These are phyloP conservation scores for Phytopythium delawarense DNA, from an alignment of 352 stramenopile species.

Conservation along the genomic window DNA sequence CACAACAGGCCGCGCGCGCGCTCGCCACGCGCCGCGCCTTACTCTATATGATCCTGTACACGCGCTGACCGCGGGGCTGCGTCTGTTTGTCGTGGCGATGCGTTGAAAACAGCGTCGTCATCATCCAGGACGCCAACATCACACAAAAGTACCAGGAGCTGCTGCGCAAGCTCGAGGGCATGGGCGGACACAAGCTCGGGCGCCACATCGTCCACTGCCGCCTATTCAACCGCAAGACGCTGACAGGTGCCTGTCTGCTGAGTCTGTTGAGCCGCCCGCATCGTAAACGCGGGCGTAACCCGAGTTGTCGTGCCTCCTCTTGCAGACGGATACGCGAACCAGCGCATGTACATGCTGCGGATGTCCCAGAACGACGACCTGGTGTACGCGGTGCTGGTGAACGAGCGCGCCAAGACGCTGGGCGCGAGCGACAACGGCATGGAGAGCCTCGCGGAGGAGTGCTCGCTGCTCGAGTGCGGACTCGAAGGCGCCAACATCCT, in stretches of 20 bases:
- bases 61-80: neutral
- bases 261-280: too few relatives aligned
- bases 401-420: conserved; percentile 62
- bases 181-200: conserved; percentile 74
- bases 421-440: conserved; percentile 67
- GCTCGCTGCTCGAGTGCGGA: conserved; percentile 76
- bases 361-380: conserved; percentile 87
- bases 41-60: neutral
- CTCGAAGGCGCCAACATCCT: conserved; percentile 83
- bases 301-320: neutral
- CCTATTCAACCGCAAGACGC: conserved; percentile 84
- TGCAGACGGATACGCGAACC: conserved; percentile 75
- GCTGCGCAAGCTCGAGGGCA: conserved; percentile 77
- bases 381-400: conserved; percentile 80
- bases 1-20: neutral
- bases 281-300: neutral
- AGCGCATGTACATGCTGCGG: conserved; percentile 89
- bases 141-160: conserved; percentile 86
- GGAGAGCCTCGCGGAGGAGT: conserved; percentile 69
- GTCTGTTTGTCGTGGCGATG: neutral
- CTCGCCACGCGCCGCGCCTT: neutral
- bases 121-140: conserved; percentile 76
- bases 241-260: conserved; percentile 33
- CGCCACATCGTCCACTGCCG: conserved; percentile 82
- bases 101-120: conserved; percentile 48